Evolutionary conservation across 176 grass and related monocot genomes (phyloP), one percentile per base, ranked within the genome.

Genomic region (Pontederia paniculata): DNA sequence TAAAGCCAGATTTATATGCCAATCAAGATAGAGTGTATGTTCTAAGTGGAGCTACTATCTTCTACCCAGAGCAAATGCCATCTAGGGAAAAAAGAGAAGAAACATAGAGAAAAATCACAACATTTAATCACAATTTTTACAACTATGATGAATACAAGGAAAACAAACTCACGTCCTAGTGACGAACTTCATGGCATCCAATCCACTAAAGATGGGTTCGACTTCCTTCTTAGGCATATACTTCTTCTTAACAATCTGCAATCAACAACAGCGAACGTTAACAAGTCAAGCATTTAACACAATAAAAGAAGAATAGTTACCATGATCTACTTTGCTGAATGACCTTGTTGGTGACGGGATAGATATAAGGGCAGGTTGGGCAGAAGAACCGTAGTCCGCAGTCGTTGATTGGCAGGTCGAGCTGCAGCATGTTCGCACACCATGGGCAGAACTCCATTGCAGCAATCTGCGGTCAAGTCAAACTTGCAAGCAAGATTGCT

Each of bases 391-490:
- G 61, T 50, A 86, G 45, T 44, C 65, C 65, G 47, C 83, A 79
- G 48, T 59, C 80, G 19, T 63, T 80, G 49, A 57, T 57, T 19
- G 78, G 81, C 1, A 85, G 74, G 42, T 89, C 73, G 57, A 95
- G 70, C 71, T 95, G 82, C 51, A 95, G 67, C 70, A 89, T 18
- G 72, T 80, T 72, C 57, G 76, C 85, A 19, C 89, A 95, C 19
- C 18, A 55, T 42, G 89, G 78, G 55, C 85, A 89, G 82, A 95
- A 95, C 17, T 89, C 85, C 89, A 95, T 95, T 37, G 28, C 28
- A 37, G 28, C 28, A 37, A 37, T 37, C 28, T 37, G 28, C 28
- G 7, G 28, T 37, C 28, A 2, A 37, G 28, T 37, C 28, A n/a
- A n/a, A n/a, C n/a, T n/a, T n/a, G n/a, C n/a, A n/a, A n/a, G n/a